phyloP scores from a whole-genome alignment of 192 early-diverging fungal species.

The Backusella liffmaniae region DNA sequence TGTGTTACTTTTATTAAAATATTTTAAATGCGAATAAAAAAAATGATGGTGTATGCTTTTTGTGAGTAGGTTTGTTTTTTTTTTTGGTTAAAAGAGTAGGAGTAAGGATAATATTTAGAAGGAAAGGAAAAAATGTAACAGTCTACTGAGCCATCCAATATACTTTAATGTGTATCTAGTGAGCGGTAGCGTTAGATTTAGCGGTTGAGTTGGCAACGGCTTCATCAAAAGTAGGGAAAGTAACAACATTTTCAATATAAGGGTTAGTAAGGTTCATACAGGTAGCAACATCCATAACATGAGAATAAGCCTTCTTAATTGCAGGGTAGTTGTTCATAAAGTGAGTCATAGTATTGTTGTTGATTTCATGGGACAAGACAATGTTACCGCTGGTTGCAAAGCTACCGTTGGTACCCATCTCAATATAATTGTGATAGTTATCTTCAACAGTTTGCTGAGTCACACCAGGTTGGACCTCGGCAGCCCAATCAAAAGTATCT shows the following conservation, averaged over 20 bases:
- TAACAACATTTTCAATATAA: constrained; percentile 22
- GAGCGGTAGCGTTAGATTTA: neutral
- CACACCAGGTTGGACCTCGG: constrained; percentile 11
- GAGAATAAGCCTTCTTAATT: constrained; percentile 25
- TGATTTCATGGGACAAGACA: constrained; percentile 33
- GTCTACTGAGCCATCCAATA: neutral
- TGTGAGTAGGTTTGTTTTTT: neutral
- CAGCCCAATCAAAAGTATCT: constrained; percentile 50
- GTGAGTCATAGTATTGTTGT: constrained; percentile 25
- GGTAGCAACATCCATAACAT: constrained; percentile 31
- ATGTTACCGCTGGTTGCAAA: constrained; percentile 26
- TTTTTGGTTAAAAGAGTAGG: neutral
- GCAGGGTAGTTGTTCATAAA: constrained; percentile 16
- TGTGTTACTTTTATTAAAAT: neutral
- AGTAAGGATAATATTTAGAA: neutral
- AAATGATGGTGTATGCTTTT: neutral
- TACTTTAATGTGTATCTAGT: neutral
- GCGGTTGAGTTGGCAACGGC: neutral
- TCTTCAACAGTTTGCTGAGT: constrained; percentile 24
- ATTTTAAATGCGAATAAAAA: constrained; percentile 3
- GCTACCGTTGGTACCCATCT: constrained; percentile 24
- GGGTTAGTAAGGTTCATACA: constrained; percentile 28
- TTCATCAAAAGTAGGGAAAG: constrained; percentile 11
- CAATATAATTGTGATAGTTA: constrained; percentile 25
- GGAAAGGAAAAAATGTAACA: neutral